Evolutionary conservation across 768 basidiomycete species (phyloP), one percentile per base, ranked within the genome.

Genomic region (Rhodotorula paludigena): DNA sequence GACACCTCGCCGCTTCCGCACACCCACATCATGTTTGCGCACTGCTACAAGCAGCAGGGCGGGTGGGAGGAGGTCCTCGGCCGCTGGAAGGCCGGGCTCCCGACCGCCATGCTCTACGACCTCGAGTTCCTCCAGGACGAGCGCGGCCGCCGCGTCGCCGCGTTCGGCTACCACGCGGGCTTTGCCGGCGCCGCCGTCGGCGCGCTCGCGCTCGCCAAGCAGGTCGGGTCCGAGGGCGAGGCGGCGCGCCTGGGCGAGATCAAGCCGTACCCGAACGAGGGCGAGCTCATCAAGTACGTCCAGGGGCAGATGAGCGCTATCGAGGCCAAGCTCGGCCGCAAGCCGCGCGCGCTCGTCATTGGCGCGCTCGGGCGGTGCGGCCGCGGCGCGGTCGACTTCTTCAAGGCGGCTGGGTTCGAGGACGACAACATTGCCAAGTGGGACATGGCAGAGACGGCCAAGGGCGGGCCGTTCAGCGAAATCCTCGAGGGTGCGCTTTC

Each of bases 81-180:
- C 38, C 88, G 96, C 30, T 99, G 97, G 82, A 81, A 84, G 77
- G 82, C 82, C 56, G 96, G 93, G 21, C 82, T 83, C 30, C 71
- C 71, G 11, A 66, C 77, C 38, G 94, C 92, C 38, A 87, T 85
- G 20, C 81, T 98, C 32, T 97, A 97, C 80, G 96, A 98, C 78
- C 82, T 98, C 61, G 96, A 99, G 80, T 99, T 98, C 80, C 82
- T 98, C 69, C 88, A 85, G 70, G 91, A 98, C 76, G 84, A 82
- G 4, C 81, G 74, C 45, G 91, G 93, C 21, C 84, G 94, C 36
- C 88, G 96, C 52, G 92, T 99, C 42, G 94, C 96, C 23, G 96
- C 96, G 1, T 99, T 99, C 76, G 96, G 96, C 12, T 99, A 88
- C 81, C 90, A 98, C 78, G 96, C 96, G 20, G 96, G 96, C 9